Base-by-base conservation (phyloP, 306 rosid species). In the Cyamopsis tetragonoloba region DNA sequence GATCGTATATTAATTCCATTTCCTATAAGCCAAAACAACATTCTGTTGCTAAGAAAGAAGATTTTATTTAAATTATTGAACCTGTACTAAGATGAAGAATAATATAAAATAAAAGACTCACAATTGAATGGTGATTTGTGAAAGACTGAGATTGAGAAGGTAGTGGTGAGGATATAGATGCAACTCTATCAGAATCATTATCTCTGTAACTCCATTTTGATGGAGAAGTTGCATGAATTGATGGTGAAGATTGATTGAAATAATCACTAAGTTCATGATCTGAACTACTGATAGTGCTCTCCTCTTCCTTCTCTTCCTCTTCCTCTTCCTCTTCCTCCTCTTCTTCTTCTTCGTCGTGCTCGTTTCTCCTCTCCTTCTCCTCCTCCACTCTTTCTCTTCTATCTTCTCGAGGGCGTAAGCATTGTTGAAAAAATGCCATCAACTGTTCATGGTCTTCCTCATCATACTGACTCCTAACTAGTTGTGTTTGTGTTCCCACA, bases 181-280 rank as follows among this genome's bases (percentile, higher is more conserved):
- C 66, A 14, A 70, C 82, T 62, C 68, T 75, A 59, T 83, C 83
- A 34, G 82, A 83, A 61, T 87, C 87, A 56, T 74, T 76, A 60
- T 86, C 96, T 71, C 66, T 83, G 13, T 78, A 89, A 53, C 87
- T 87, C 98, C 96, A 92, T 5, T 87, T 50, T 22, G 88, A 49
- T n/a, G 89, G 66, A 13, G 91, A 75, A 49, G 84, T 74, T 19
- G 71, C 24, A 19, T 77, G 37, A 27, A 64, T 26, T 7, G 81
- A 63, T 37, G 91, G 44, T 71, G 85, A 68, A 14, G 86, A 77
- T 27, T 75, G 86, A 70, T 79, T 81, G 32, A 65, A 71, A 72
- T 74, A 74, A 44, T 76, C 81, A 59, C 73, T 28, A 23, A 75
- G 72, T 79, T 82, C 95, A 2, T 66, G 81, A 80, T 46, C 82